phyloP scores from a whole-genome alignment of 2,329 filamentous ascomycete genomes.

The Aureobasidium sp. region DNA sequence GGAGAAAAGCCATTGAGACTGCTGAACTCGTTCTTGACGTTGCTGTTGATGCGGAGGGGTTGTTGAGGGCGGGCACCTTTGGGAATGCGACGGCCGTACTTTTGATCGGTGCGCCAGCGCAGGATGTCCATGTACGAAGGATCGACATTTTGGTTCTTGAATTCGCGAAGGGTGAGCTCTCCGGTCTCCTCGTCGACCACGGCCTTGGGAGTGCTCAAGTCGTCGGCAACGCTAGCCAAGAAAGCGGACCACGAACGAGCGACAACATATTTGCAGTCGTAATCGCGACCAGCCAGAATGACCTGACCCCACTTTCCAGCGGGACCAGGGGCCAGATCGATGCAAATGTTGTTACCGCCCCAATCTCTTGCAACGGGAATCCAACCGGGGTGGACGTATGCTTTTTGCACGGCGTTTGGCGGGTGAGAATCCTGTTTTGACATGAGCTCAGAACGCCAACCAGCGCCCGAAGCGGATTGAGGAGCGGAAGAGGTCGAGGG shows the following conservation, averaged over 20 bases:
- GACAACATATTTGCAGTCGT: constrained; percentile 96
- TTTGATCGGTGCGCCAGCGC: constrained; percentile 92
- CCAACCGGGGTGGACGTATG: constrained; percentile 90
- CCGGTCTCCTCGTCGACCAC: constrained; percentile 86
- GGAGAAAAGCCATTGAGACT: constrained; percentile 46
- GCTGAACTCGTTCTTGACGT: constrained; percentile 46
- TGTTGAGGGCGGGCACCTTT: constrained; percentile 35
- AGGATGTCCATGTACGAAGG: constrained; percentile 92
- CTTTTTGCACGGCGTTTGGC: constrained; percentile 77
- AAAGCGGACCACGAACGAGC: constrained; percentile 87
- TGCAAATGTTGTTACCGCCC: constrained; percentile 95
- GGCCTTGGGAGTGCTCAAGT: constrained; percentile 83
- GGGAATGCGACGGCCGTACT: constrained; percentile 61
- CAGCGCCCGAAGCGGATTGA: constrained; percentile 25
- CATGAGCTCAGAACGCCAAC: constrained; percentile 79
- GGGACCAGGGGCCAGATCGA: constrained; percentile 87
- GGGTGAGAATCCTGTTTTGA: constrained; percentile 84
- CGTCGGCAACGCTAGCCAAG: constrained; percentile 79
- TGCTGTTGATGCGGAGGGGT: constrained; percentile 41
- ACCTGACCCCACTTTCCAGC: constrained; percentile 91
- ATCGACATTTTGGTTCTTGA: constrained; percentile 82
- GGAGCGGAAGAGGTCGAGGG: constrained; percentile 42
- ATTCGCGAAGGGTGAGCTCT: constrained; percentile 87
- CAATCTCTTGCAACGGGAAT: constrained; percentile 94
- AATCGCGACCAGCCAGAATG: constrained; percentile 93